Percentiles rank a stretch among this genome's conserved stretches.
These are phyloP conservation scores for Barnettozyma sucrosica DNA, from an alignment of 805 yeast species.

Conservation along the genomic window DNA sequence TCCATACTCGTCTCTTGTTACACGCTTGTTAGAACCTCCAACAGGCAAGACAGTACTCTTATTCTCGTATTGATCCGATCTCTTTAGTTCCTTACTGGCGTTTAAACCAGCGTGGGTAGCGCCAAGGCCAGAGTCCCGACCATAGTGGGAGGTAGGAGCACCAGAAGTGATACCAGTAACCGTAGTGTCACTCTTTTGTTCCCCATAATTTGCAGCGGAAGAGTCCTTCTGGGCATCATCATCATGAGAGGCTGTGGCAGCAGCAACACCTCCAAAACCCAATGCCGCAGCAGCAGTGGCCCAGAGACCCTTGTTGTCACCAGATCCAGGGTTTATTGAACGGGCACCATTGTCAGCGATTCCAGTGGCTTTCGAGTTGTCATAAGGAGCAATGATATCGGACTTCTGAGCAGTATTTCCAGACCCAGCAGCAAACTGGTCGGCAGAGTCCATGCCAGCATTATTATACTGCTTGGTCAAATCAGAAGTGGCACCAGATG, in stretches of 20 bases:
- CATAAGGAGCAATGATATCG: conserved; percentile 2
- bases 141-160: background rate
- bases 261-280: conserved; percentile 9
- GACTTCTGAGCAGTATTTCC: background rate
- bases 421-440: background rate
- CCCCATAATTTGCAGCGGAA: background rate
- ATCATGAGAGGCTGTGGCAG: background rate
- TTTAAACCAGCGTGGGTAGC: conserved; percentile 17
- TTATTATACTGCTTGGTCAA: background rate
- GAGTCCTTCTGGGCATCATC: background rate
- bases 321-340: background rate
- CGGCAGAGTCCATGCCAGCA: background rate
- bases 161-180: background rate
- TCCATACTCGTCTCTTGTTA: conserved; percentile 13
- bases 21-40: conserved; percentile 6
- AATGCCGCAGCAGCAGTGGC: conserved; percentile 12
- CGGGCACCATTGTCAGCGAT: conserved; percentile 8
- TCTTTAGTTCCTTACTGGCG: conserved; percentile 1
- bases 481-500: background rate
- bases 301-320: background rate
- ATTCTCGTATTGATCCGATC: conserved; percentile 14
- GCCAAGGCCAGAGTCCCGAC: conserved; percentile 9
- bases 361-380: conserved; percentile 12
- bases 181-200: too few relatives aligned
- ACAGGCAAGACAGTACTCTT: conserved; percentile 23